Evolutionary conservation across 192 early-diverging fungal genomes (phyloP), one percentile per base, ranked within the genome.

Genomic region (Rhizophagus clarus): DNA sequence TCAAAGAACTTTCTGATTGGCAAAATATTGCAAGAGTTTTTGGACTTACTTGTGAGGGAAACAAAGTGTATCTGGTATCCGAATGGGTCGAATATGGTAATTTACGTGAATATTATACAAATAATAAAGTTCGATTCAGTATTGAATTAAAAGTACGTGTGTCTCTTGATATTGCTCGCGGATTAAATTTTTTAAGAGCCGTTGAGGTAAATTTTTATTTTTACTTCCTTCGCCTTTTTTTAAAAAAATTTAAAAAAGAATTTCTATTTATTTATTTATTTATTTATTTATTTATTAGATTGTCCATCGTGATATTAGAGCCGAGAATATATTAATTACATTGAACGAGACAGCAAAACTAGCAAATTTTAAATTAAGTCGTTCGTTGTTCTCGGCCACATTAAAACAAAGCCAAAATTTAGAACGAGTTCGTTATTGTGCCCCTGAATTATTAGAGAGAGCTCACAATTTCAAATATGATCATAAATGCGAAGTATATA

Each of bases 21-120:
- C n/a, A 22, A 60, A 56, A 70, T 40, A 79, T 79, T 9, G 28
- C 61, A 56, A 68, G 17, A 70, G 40, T 79, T 37, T 56, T 61
- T 70, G 77, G 77, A 22, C 45, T 70, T 32, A 61, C 77, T 17
- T 12, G 15, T 51, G 15, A 70, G 0, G 66, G 69, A 1, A 51
- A 24, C n/a, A 14, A 17, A 17, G 4, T 1, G 11, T 66, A 61
- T 14, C 61, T 69, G 77, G 77, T 79, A 24, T 12, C 69, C 10
- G 77, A 79, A 69, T 79, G 77, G 77, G 67, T 67, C 8, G 77
- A 79, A 70, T 34, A 11, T n/a, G 77, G 77, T 29, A 60, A 29
- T 31, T 45, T 70, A 3, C 4, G 42, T n/a, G 67, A 70, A 40
- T 24, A 26, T 22, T 79, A 79, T 60, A 29, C 10, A 56, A 12